Evolutionary conservation across 495 filamentous ascomycete genomes (phyloP).

Genomic region (Aspergillus hancockii): DNA sequence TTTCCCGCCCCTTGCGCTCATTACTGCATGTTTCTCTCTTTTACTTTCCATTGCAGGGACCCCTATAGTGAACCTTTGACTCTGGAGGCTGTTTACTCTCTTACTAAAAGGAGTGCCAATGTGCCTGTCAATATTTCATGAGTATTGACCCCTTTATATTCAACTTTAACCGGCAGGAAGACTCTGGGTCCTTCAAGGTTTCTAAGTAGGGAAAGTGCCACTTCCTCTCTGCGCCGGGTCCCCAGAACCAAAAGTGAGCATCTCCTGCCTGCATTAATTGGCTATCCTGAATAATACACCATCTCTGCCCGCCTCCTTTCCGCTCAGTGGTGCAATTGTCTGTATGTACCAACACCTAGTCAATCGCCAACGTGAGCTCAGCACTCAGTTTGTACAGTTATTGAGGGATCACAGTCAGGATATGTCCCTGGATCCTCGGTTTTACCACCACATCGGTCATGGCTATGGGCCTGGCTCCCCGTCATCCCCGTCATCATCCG

Average conservation of each 20-base stretch:
- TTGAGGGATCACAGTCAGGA: conserved; percentile 48
- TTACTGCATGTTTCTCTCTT: conserved; percentile 29
- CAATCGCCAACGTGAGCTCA: conserved; percentile 46
- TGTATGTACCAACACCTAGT: conserved; percentile 48
- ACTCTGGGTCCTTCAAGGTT: background rate
- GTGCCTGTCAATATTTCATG: conserved; percentile 1
- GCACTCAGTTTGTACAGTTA: conserved; percentile 47
- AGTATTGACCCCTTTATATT: background rate
- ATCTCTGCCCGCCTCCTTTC: conserved; percentile 11
- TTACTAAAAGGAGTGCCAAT: background rate
- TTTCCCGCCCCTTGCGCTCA: conserved; percentile 5
- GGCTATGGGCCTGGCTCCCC: conserved; percentile 44
- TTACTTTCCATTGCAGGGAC: conserved; percentile 25
- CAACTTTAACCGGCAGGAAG: conserved; percentile 1
- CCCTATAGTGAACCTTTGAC: conserved; percentile 4
- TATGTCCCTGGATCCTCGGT: conserved; percentile 60
- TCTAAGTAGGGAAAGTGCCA: conserved; percentile 4
- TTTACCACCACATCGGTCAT: conserved; percentile 51
- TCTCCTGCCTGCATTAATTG: background rate
- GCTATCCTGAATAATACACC: conserved; percentile 2
- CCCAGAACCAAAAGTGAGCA: conserved; percentile 13
- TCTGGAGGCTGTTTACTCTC: conserved; percentile 14
- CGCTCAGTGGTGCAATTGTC: conserved; percentile 19
- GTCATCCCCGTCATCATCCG: conserved; percentile 61
- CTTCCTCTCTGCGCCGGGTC: conserved; percentile 6